Percentiles rank a stretch among this genome's conserved stretches.
Evolutionary conservation across 2,329 filamentous ascomycete genomes (phyloP).

Genomic region (Trichoderma afroharzianum): DNA sequence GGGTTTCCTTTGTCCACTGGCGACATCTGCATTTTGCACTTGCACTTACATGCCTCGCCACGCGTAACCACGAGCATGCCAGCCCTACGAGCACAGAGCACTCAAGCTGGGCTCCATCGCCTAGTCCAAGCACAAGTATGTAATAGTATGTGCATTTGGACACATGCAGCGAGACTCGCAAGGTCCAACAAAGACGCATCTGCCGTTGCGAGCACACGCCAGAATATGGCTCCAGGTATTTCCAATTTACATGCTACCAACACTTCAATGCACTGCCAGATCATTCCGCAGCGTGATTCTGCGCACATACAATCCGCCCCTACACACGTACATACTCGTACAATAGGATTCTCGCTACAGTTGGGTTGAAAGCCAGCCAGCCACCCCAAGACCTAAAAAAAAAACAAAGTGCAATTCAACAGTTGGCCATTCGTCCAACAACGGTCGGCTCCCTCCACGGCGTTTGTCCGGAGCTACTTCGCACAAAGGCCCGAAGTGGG

Average conservation of each 20-base stretch:
- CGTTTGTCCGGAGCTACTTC: constrained; percentile 14
- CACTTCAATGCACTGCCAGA: not conserved
- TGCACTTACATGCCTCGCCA: not conserved
- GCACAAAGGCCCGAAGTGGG: constrained; percentile 14
- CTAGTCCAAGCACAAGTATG: not conserved
- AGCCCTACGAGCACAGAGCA: constrained; percentile 1
- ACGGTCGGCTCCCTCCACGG: not conserved
- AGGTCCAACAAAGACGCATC: not conserved
- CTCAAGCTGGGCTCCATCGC: not conserved
- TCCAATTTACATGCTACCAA: not conserved
- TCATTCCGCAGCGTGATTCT: not conserved
- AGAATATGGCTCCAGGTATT: not conserved
- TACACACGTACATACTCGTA: not conserved
- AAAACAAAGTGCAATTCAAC: not conserved
- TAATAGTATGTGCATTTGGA: not conserved
- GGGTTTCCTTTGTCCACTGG: not conserved
- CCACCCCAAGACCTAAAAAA: not conserved
- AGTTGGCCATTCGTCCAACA: not conserved
- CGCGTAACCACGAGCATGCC: constrained; percentile 1
- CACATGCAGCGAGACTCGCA: not conserved
- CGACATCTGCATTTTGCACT: not conserved
- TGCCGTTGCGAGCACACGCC: constrained; percentile 1
- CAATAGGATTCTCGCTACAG: not conserved
- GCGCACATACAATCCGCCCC: not conserved
- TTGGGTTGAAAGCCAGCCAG: not conserved